Evolutionary conservation across 2,329 filamentous ascomycete genomes (phyloP), one percentile per base, ranked within the genome.

Genomic region (Hypomyces perniciosus): DNA sequence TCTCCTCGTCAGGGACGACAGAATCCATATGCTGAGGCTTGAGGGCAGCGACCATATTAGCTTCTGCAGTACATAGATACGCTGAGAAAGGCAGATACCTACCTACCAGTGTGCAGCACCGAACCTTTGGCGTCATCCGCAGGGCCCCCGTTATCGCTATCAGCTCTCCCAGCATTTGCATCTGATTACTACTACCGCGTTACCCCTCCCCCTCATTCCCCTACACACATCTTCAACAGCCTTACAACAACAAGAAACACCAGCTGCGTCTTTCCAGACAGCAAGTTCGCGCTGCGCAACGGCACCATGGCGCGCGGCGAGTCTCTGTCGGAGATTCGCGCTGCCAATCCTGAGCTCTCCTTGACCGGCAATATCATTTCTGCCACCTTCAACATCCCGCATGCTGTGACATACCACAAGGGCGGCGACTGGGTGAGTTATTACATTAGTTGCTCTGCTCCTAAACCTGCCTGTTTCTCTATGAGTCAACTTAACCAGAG

Each of bases 351-450:
- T 7, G 75, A 80, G 53, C 65, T 85, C 41, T 70, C 72, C 30
- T 70, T 85, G 46, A 83, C 74, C 55, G 82, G 82, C n/a, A 83
- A 81, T 64, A 77, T 85, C 58, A 84, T 85, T 57, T 85, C 82
- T 2, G 81, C 78, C 20, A 83, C 81, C 13, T 85, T 85, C 59
- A 83, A 78, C 54, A 78, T 83, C 54, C 81, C 82, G 28, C 75
- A 84, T 60, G 72, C 78, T 30, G 65, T 84, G 51, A 75, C 76
- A 53, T 84, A 83, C 60, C 74, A 72, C 58, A 79, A 78, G 59
- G 76, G 75, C 12, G 71, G 75, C 51, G 78, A 84, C 59, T 85
- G 82, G 82, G 81, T 84, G 65, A 62, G 79, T 62, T 50, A 37
- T 28, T 48, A 20, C 20, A 20, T 20, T 20, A 20, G 20, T 3